A percentile compares a stretch with the other conserved stretches of the same genome.
These are phyloP conservation scores for Didymella segeticola DNA, from an alignment of 2,329 filamentous ascomycete species.

Conservation along the genomic window DNA sequence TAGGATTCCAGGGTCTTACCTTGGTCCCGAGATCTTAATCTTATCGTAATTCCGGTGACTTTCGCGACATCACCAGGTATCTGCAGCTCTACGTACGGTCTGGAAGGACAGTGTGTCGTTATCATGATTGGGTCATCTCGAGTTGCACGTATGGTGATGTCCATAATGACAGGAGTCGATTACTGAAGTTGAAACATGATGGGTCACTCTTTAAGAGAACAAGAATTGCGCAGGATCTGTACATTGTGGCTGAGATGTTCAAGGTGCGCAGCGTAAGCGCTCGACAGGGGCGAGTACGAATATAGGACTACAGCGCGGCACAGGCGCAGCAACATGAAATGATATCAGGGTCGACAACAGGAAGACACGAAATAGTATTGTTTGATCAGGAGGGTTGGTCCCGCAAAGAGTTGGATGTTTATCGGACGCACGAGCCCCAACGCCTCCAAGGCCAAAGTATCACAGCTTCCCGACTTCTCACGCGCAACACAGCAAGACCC, in stretches of 20 bases:
- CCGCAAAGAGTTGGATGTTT: background rate
- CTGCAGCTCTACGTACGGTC: background rate
- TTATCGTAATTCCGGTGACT: background rate
- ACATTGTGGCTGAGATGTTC: background rate
- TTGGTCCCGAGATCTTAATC: background rate
- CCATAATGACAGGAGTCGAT: background rate
- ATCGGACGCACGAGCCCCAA: background rate
- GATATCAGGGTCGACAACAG: too few species aligned
- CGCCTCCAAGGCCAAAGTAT: background rate
- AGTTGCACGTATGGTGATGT: background rate
- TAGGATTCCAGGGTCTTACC: background rate
- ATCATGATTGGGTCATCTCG: background rate
- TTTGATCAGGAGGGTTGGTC: background rate
- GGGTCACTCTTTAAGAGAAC: too few species aligned
- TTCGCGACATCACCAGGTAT: background rate
- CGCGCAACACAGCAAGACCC: background rate
- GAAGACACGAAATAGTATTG: too few species aligned
- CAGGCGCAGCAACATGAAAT: too few species aligned
- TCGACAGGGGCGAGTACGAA: background rate
- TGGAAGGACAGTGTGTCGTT: background rate
- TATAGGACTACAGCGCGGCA: background rate
- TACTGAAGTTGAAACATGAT: background rate
- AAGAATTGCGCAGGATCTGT: background rate
- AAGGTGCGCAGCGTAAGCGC: background rate
- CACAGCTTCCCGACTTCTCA: background rate